phyloP scores from a whole-genome alignment of 164 flowering plant species.

The Vitis riparia region DNA sequence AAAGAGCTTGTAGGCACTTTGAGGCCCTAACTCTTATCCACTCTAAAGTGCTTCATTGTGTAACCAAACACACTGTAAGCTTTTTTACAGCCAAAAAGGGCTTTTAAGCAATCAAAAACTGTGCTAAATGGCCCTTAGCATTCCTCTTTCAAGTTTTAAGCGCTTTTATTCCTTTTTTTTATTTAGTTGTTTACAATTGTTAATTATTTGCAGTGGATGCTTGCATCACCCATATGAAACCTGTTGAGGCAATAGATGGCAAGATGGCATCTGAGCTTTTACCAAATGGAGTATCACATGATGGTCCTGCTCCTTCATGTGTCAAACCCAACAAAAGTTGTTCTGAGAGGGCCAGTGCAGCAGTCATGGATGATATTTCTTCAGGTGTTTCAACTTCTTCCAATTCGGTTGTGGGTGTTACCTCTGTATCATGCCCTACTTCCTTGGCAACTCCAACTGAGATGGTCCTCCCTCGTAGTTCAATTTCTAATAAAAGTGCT shows the following conservation, averaged over 20 bases:
- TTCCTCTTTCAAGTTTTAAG: not conserved
- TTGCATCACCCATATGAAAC: slow-evolving; percentile 14
- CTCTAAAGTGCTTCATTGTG: too few relatives aligned
- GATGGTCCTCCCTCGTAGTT: slow-evolving; percentile 24
- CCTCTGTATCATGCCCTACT: slow-evolving; percentile 23
- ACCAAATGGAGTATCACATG: slow-evolving; percentile 19
- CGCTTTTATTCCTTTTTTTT: not conserved
- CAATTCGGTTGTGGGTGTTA: slow-evolving; percentile 17
- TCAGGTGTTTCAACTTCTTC: slow-evolving; percentile 26
- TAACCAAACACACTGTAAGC: too few relatives aligned
- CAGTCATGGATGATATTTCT: slow-evolving; percentile 19
- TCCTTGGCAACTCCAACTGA: slow-evolving; percentile 29
- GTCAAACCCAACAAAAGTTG: slow-evolving; percentile 20
- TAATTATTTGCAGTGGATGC: slow-evolving; percentile 26
- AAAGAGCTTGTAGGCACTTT: too few relatives aligned
- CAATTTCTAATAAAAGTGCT: slow-evolving; percentile 26
- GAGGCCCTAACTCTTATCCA: too few relatives aligned
- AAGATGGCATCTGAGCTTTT: slow-evolving; percentile 14
- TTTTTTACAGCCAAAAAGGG: too few relatives aligned
- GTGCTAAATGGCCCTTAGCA: not conserved
- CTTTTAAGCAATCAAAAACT: too few relatives aligned
- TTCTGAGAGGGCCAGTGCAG: slow-evolving; percentile 25
- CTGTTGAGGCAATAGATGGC: slow-evolving; percentile 19
- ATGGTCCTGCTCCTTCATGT: slow-evolving; percentile 20
- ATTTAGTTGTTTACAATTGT: not conserved